Evolutionary conservation across 495 filamentous ascomycete species (phyloP).

Genomic region (Astrothelium subdiscretum): DNA sequence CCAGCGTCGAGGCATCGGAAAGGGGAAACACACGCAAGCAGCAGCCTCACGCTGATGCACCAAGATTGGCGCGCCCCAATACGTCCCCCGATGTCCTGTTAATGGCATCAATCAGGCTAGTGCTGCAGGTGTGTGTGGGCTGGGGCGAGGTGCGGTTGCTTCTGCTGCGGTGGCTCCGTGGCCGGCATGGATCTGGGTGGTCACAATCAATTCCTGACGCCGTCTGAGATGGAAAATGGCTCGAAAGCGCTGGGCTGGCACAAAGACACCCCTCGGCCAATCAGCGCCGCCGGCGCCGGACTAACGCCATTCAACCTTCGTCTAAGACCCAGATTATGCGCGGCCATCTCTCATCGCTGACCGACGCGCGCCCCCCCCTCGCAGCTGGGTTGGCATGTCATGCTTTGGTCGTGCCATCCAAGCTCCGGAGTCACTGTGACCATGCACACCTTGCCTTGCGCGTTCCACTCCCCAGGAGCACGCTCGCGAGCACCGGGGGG

Average conservation of each 20-base stretch:
- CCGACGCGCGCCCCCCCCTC: neutral
- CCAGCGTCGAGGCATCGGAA: neutral
- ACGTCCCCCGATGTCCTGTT: no score
- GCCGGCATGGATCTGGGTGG: neutral
- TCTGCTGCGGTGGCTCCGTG: constrained; percentile 1
- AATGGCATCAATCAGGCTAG: neutral
- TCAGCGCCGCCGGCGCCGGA: neutral
- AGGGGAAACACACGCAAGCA: neutral
- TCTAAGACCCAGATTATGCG: neutral
- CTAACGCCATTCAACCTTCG: neutral
- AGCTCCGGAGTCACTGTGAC: neutral
- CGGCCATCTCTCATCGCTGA: constrained; percentile 1
- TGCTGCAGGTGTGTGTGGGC: neutral
- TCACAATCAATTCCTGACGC: constrained; percentile 2
- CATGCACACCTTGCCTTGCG: neutral
- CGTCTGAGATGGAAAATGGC: constrained; percentile 3
- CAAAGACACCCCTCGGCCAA: neutral
- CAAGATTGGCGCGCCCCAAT: constrained; percentile 1
- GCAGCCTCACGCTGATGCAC: neutral
- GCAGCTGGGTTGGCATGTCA: neutral
- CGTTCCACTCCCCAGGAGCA: neutral
- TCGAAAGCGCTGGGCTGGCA: neutral
- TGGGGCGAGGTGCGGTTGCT: neutral
- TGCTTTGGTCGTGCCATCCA: neutral
- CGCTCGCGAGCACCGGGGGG: neutral